These are phyloP conservation scores for Cruciata laevipes DNA, from an alignment of 257 asterid species.

Conservation along the genomic window DNA sequence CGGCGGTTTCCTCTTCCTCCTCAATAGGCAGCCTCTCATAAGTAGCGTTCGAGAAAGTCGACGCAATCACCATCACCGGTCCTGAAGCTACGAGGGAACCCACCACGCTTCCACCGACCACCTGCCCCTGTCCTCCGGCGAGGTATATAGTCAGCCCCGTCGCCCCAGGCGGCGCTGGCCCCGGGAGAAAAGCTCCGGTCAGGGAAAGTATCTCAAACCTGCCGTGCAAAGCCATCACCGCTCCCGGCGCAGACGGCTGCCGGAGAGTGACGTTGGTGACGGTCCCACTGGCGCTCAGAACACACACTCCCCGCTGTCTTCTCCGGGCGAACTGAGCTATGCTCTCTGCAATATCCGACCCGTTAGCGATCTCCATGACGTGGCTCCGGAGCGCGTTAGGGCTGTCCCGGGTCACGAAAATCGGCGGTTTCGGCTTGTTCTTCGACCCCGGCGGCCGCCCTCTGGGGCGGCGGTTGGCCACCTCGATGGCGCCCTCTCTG, in stretches of 20 bases:
- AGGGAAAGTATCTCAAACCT: conserved; percentile 51
- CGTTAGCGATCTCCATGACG: conserved; percentile 53
- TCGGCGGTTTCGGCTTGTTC: conserved; percentile 60
- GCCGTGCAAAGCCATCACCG: conserved; percentile 53
- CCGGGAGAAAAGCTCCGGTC: conserved; percentile 57
- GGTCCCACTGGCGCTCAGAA: conserved; percentile 51
- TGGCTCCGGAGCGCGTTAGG: conserved; percentile 64
- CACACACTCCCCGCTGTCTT: conserved; percentile 55
- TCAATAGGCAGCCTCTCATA: conserved; percentile 58
- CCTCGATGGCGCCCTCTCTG: conserved; percentile 47
- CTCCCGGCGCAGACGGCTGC: conserved; percentile 57
- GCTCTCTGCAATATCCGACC: conserved; percentile 55
- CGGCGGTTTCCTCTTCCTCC: conserved; percentile 43
- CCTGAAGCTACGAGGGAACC: conserved; percentile 55
- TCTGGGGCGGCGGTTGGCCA: conserved; percentile 37
- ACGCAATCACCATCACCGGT: conserved; percentile 65
- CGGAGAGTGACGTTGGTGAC: conserved; percentile 52
- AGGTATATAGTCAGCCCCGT: conserved; percentile 54
- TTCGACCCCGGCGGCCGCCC: conserved; percentile 64
- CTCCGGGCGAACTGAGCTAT: conserved; percentile 58
- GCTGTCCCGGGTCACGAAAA: conserved; percentile 58
- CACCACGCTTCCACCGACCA: conserved; percentile 59
- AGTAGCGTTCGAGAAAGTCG: conserved; percentile 59
- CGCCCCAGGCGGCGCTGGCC: conserved; percentile 64
- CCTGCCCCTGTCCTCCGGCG: conserved; percentile 67